Evolutionary conservation across 352 stramenopile genomes (phyloP).

Genomic region (Phytopythium helicoides): DNA sequence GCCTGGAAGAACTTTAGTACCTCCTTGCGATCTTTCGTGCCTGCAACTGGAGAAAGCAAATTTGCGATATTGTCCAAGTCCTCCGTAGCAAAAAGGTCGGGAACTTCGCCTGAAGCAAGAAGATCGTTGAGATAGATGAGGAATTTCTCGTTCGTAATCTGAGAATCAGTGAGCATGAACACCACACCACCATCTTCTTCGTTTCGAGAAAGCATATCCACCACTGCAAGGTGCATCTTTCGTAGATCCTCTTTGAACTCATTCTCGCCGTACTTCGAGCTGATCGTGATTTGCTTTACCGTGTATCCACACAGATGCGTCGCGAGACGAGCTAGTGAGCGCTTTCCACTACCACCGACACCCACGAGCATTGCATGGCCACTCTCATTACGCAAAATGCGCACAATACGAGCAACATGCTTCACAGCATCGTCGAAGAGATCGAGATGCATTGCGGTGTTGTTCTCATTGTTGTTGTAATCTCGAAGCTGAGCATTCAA

Average conservation of each 20-base stretch:
- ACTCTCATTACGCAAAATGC: slow-evolving; percentile 90
- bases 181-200: slow-evolving; percentile 89
- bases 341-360: slow-evolving; percentile 93
- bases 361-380: slow-evolving; percentile 93
- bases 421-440: slow-evolving; percentile 97
- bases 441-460: slow-evolving; percentile 95
- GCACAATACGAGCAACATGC: slow-evolving; percentile 94
- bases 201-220: slow-evolving; percentile 87
- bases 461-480: slow-evolving; percentile 96
- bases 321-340: slow-evolving; percentile 90
- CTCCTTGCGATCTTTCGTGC: slow-evolving; percentile 88
- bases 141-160: slow-evolving; percentile 97
- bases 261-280: slow-evolving; percentile 92
- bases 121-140: slow-evolving; percentile 96
- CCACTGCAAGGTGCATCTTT: slow-evolving; percentile 92
- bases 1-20: slow-evolving; percentile 95
- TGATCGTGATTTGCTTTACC: slow-evolving; percentile 94
- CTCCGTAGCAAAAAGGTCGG: slow-evolving; percentile 93
- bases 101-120: slow-evolving; percentile 92
- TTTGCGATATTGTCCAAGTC: slow-evolving; percentile 95
- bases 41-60: slow-evolving; percentile 64
- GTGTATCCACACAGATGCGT: slow-evolving; percentile 93
- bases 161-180: slow-evolving; percentile 94
- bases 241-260: slow-evolving; percentile 97
- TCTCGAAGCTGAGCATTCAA: slow-evolving; percentile 89